Percentiles rank a stretch among this genome's conserved stretches.
Evolutionary conservation across 805 yeast species (phyloP).

Genomic region (Naumovozyma castellii): DNA sequence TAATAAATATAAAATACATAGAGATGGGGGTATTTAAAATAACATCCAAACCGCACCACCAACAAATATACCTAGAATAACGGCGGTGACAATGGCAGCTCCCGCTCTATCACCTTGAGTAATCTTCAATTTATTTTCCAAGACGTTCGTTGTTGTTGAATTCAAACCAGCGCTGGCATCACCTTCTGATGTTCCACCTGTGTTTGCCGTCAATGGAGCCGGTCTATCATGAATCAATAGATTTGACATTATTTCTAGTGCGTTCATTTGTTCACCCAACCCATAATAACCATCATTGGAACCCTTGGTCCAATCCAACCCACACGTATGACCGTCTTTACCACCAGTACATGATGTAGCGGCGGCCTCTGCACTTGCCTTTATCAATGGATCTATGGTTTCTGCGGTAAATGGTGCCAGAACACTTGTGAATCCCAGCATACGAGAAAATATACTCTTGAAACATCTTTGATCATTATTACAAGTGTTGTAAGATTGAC

Average conservation of each 20-base stretch:
- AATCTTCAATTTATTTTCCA: slow-evolving; percentile 35
- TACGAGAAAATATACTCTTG: slow-evolving; percentile 58
- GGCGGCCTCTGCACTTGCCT: slow-evolving; percentile 53
- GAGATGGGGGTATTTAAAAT: slow-evolving; percentile 22
- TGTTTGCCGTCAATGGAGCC: slow-evolving; percentile 43
- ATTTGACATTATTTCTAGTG: slow-evolving; percentile 53
- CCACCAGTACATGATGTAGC: slow-evolving; percentile 70
- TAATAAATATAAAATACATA: neutral
- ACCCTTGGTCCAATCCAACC: slow-evolving; percentile 49
- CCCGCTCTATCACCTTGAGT: slow-evolving; percentile 70
- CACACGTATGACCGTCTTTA: slow-evolving; percentile 67
- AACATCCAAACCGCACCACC: slow-evolving; percentile 79
- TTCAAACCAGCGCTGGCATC: slow-evolving; percentile 44
- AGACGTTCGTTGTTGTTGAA: slow-evolving; percentile 32
- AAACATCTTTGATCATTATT: slow-evolving; percentile 72
- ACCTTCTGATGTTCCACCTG: slow-evolving; percentile 50
- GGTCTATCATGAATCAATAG: slow-evolving; percentile 36
- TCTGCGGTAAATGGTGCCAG: slow-evolving; percentile 43
- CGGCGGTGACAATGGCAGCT: slow-evolving; percentile 79
- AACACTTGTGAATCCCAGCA: slow-evolving; percentile 48
- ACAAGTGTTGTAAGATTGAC: slow-evolving; percentile 43
- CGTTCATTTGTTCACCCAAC: slow-evolving; percentile 70
- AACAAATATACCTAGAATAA: slow-evolving; percentile 49
- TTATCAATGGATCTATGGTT: slow-evolving; percentile 34
- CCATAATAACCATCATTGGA: slow-evolving; percentile 62